Conservation (phyloP, 2,329 filamentous ascomycete genomes). For the Microsporum canis region DNA sequence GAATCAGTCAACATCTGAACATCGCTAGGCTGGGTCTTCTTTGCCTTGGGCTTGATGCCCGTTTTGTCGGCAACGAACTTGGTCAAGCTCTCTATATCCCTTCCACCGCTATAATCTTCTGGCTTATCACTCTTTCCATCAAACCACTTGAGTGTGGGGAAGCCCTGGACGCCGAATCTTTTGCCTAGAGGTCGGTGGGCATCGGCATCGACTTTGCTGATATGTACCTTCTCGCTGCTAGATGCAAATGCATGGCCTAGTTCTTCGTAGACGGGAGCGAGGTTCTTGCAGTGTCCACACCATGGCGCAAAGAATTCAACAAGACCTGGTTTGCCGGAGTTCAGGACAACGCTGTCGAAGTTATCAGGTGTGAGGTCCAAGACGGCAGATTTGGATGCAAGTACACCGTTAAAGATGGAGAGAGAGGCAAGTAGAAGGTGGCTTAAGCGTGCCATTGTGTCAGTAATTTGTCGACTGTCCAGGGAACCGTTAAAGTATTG, state of each 20-base stretch:
- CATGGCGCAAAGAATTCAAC: constrained; percentile 98
- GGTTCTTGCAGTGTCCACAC: constrained; percentile 98
- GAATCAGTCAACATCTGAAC: constrained; percentile 71
- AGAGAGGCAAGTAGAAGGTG: constrained; percentile 38
- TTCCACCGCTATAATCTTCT: constrained; percentile 71
- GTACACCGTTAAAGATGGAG: constrained; percentile 44
- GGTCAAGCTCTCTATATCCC: constrained; percentile 75
- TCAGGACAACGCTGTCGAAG: constrained; percentile 80
- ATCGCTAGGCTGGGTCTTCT: constrained; percentile 55
- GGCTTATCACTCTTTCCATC: constrained; percentile 86
- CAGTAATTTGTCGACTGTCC: background rate
- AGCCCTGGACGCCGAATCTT: constrained; percentile 81
- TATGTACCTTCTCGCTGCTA: constrained; percentile 63
- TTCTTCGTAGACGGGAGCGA: constrained; percentile 91
- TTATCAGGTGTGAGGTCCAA: constrained; percentile 80
- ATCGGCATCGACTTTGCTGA: constrained; percentile 95
- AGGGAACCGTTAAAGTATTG: too few relatives aligned
- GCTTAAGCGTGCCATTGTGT: constrained; percentile 37
- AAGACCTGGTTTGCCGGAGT: constrained; percentile 87
- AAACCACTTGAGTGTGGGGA: constrained; percentile 96
- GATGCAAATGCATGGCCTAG: constrained; percentile 63
- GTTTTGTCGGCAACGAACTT: constrained; percentile 80
- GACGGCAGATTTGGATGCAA: constrained; percentile 63
- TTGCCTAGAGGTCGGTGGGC: constrained; percentile 73
- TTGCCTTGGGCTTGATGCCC: constrained; percentile 62